phyloP scores from a whole-genome alignment of 2,329 filamentous ascomycete species.

The Xylaria sp. region DNA sequence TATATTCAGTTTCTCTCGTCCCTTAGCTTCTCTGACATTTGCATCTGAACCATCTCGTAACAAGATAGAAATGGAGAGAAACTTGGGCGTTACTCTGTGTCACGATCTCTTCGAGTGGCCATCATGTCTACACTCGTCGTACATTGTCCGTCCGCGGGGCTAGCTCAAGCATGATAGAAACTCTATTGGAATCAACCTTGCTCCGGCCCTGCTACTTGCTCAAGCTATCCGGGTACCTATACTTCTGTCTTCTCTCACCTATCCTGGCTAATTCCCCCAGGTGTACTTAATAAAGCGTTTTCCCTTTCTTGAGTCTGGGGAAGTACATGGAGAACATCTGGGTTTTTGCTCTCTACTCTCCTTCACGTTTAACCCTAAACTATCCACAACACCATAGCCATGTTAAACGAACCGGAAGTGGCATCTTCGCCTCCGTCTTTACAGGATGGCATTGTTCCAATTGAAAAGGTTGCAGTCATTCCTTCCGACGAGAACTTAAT shows the following conservation, averaged over 20 bases:
- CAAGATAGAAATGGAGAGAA: background rate
- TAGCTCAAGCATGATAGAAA: constrained; percentile 28
- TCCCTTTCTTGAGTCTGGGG: constrained; percentile 10
- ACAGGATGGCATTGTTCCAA: background rate
- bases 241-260: constrained; percentile 18
- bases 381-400: constrained; percentile 1
- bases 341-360: background rate
- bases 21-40: background rate
- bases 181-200: constrained; percentile 27
- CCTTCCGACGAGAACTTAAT: constrained; percentile 15
- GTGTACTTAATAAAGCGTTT: constrained; percentile 10
- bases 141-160: constrained; percentile 10
- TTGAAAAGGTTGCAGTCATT: constrained; percentile 3
- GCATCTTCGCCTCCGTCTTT: background rate
- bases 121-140: background rate
- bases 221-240: constrained; percentile 9
- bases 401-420: background rate
- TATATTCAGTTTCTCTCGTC: background rate
- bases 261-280: background rate
- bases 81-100: background rate
- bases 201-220: background rate
- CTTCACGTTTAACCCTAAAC: background rate
- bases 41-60: background rate
- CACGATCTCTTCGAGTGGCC: background rate
- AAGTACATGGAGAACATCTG: background rate